Evolutionary conservation across 73 alveolate species (phyloP), one percentile per base, ranked within the genome.

Genomic region (Stentor coeruleus): DNA sequence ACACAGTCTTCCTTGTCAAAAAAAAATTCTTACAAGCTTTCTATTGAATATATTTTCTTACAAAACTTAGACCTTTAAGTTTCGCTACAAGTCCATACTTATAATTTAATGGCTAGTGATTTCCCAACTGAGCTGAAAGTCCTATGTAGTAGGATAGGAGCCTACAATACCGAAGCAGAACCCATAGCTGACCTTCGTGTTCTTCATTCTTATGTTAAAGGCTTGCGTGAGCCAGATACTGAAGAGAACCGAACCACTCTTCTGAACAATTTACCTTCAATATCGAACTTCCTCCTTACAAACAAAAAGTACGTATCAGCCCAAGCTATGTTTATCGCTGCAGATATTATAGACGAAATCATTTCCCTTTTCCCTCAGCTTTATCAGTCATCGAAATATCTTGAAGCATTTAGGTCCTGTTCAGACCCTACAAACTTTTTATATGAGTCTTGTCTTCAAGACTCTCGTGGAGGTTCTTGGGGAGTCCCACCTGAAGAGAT

Each of bases 161-260:
- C n/a, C 39, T 66, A 66, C 79, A 66, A 66, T 40, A 20, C 20
- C 39, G 79, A 66, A 26, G 49, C 36, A 20, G 79, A 66, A 40
- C 79, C 79, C 33, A 1, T 66, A 20, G 79, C n/a, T 11, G 79
- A 66, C 40, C 39, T 66, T 14, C n/a, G 2, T 20, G n/a, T 26
- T 37, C 39, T 66, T 20, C n/a, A 66, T 1, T 20, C n/a, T 26
- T 31, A 20, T 40, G 33, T 31, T 11, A 66, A 66, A 66, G 37
- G n/a, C 20, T 0, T 66, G 39, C n/a, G 37, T 20, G 39, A 20
- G 26, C 14, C 42, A 14, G 40, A 20, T 66, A 20, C 79, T 28
- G 79, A 1, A 0, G 79, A 66, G 2, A 20, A 66, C n/a, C 26
- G 40, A 20, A 66, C n/a, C 79, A 28, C n/a, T 2, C n/a, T 66